Evolutionary conservation across 2,329 filamentous ascomycete genomes (phyloP), one percentile per base, ranked within the genome.

Genomic region (Cytospora piceicola): DNA sequence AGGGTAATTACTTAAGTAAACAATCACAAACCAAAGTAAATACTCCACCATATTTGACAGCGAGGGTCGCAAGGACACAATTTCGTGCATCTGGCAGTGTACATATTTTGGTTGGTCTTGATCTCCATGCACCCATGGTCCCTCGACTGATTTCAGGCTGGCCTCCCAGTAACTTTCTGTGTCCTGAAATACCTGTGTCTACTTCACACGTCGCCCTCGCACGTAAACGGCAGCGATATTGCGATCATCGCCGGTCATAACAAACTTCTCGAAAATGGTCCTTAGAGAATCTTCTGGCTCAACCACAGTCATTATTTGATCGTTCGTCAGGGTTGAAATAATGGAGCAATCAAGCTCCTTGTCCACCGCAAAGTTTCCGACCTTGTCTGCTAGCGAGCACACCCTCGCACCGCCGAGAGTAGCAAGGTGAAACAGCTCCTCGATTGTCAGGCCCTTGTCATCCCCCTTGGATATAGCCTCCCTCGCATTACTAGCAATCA

Each of bases 231-330:
- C 72, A 0, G 73, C 71, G 60, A 89, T 85, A 69, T 89, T 89
- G 5, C 87, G 77, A 71, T 90, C 87, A 71, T 89, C 87, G 0
- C 85, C 87, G 2, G 86, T 88, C 85, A 89, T 88, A 34, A 89
- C 70, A 66, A 87, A 89, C 76, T 89, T 89, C 63, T 89, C 85
- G 66, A 88, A 84, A 22, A 87, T 75, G 0, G 76, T 81, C 57
- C 74, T 71, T 0, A 76, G 51, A 0, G 75, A 75, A 59, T 89
- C 86, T 0, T 75, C 76, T 0, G 83, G 80, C 67, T 88, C 82
- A 0, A 84, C 70, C 14, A 83, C 81, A 0, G 85, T 81, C 78
- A 85, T 87, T 2, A 83, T 74, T 0, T 82, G 81, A 20, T 74
- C 74, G 2, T 67, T 69, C 2, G 69, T 64, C 24, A 70, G 70